Percentiles rank a stretch among this genome's conserved stretches.
Conservation (phyloP, 805 yeast species). For the Candida vartiovaarae region DNA sequence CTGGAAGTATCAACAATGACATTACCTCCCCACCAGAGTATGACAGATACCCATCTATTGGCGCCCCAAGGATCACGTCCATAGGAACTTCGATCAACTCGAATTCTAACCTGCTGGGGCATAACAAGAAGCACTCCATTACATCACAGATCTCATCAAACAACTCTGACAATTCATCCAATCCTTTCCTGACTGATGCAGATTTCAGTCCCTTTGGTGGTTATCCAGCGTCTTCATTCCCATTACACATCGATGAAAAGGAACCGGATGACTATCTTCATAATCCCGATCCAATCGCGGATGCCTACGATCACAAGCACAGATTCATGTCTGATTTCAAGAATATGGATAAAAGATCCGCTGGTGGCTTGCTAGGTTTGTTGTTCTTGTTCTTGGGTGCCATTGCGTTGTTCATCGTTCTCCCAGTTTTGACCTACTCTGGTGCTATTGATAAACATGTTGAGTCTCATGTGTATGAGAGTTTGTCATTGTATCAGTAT, state of each 20-base stretch:
- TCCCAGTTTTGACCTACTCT: constrained; percentile 81
- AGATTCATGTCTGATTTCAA: constrained; percentile 59
- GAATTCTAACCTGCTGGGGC: constrained; percentile 16
- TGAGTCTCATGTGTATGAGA: constrained; percentile 25
- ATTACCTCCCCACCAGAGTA: constrained; percentile 44
- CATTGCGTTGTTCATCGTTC: constrained; percentile 60
- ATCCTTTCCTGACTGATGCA: constrained; percentile 44
- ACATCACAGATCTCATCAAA: constrained; percentile 11
- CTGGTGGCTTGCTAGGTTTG: constrained; percentile 57
- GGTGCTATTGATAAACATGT: constrained; percentile 42
- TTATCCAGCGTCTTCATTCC: constrained; percentile 89
- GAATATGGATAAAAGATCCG: constrained; percentile 55
- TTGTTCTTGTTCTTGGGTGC: constrained; percentile 52
- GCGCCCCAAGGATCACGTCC: constrained; percentile 45
- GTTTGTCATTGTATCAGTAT: constrained; percentile 41
- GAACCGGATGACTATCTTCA: constrained; percentile 94
- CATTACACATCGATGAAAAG: constrained; percentile 83
- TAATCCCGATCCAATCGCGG: constrained; percentile 93
- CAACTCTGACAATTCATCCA: constrained; percentile 21
- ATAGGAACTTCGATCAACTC: constrained; percentile 35
- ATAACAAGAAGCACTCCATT: constrained; percentile 12
- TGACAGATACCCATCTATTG: constrained; percentile 61
- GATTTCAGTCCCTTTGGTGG: constrained; percentile 94
- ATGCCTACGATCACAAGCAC: constrained; percentile 75
- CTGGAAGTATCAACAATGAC: constrained; percentile 11